Conservation (phyloP, 768 basidiomycete species). For the Tylopilus subfusipes region DNA sequence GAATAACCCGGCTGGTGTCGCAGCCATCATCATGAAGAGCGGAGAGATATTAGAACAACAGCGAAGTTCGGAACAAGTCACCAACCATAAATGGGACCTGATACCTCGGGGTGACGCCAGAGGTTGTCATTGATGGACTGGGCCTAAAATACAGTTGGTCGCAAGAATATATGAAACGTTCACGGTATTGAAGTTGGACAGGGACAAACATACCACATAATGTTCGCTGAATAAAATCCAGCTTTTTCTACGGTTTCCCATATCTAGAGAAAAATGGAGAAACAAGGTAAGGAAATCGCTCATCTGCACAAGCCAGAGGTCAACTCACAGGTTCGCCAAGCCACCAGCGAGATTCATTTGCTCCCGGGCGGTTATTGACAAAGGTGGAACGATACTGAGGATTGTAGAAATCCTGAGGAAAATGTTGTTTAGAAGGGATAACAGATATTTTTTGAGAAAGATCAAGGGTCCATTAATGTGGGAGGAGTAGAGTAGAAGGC, state of each 20-base stretch:
- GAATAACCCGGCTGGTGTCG: slow-evolving; percentile 1
- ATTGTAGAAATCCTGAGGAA: slow-evolving; percentile 80
- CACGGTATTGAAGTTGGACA: not conserved
- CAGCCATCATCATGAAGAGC: no score
- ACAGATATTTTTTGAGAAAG: not conserved
- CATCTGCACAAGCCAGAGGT: not conserved
- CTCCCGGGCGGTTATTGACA: slow-evolving; percentile 56
- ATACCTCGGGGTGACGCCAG: slow-evolving; percentile 14
- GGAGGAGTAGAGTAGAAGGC: no score
- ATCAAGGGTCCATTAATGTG: not conserved
- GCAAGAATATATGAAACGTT: not conserved
- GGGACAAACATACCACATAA: slow-evolving; percentile 71
- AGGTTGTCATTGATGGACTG: slow-evolving; percentile 7
- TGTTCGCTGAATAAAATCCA: slow-evolving; percentile 71
- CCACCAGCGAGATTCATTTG: slow-evolving; percentile 73
- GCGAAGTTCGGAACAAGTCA: not conserved
- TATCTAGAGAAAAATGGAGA: slow-evolving; percentile 45
- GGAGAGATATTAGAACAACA: not conserved
- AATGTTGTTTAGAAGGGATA: not conserved
- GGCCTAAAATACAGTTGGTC: slow-evolving; percentile 5
- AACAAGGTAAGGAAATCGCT: not conserved
- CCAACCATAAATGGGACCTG: slow-evolving; percentile 16
- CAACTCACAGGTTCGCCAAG: slow-evolving; percentile 73
- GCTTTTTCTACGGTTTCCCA: slow-evolving; percentile 83
- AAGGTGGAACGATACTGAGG: slow-evolving; percentile 56